These are phyloP conservation scores for Pythium volutum DNA, from an alignment of 352 stramenopile genomes.

Conservation along the genomic window DNA sequence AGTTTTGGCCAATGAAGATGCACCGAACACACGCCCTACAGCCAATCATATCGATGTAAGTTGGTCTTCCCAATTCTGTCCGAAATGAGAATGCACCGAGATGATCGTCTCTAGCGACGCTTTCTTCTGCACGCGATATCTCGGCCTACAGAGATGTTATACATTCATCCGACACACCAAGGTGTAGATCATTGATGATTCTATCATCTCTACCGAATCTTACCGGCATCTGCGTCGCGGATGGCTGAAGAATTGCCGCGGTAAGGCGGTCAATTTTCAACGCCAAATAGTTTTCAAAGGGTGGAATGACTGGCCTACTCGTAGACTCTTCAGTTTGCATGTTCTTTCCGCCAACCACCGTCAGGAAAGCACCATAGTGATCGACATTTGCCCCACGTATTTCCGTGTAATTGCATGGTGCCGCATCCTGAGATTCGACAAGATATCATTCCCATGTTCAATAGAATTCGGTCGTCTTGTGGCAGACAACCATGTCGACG, in stretches of 20 bases:
- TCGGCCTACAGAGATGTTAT: not conserved
- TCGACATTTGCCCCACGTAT: not conserved
- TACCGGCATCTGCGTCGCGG: not conserved
- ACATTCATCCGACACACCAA: too few species aligned
- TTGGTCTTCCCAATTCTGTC: not conserved
- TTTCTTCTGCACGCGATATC: not conserved
- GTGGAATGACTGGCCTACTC: not conserved
- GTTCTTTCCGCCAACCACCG: not conserved
- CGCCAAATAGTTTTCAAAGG: conserved; percentile 2
- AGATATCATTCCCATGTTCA: not conserved
- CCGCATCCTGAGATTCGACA: not conserved
- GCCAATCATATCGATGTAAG: conserved; percentile 12
- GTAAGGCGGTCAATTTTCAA: conserved; percentile 15
- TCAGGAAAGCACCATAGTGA: not conserved
- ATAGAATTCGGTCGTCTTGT: not conserved
- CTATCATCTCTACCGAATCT: conserved; percentile 16
- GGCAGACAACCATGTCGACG: conserved; percentile 6
- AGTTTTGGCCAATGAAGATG: conserved; percentile 3
- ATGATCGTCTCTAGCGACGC: not conserved
- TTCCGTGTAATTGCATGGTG: not conserved
- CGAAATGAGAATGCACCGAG: conserved; percentile 9
- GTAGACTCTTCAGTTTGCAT: not conserved
- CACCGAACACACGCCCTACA: not conserved
- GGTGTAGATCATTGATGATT: not conserved
- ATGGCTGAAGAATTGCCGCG: not conserved